Percentiles rank a stretch among this genome's conserved stretches.
Evolutionary conservation across 192 early-diverging fungal species (phyloP).

Genomic region (Physocladia obscura): DNA sequence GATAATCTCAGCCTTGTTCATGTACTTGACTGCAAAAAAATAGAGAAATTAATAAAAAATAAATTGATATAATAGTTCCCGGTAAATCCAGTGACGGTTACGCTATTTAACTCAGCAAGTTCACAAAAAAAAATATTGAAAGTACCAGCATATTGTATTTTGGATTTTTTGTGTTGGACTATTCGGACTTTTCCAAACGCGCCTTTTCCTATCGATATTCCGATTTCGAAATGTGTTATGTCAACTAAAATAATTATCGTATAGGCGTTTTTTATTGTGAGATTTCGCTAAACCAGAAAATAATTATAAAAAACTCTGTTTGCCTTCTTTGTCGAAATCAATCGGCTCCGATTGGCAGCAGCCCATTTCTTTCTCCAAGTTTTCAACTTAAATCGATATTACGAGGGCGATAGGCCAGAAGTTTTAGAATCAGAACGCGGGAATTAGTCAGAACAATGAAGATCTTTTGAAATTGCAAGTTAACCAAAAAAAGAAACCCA

Average conservation of each 20-base stretch:
- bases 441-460: too few species aligned
- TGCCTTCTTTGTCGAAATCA: conserved; percentile 69
- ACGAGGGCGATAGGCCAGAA: too few species aligned
- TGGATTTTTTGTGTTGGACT: neutral
- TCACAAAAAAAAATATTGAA: too few species aligned
- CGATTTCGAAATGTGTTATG: conserved; percentile 85
- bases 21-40: neutral
- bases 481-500: too few species aligned
- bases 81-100: too few species aligned
- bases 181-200: conserved; percentile 86
- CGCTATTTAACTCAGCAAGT: too few species aligned
- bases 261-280: neutral
- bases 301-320: neutral
- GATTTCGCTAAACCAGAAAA: neutral
- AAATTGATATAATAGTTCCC: too few species aligned
- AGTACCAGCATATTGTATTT: conserved; percentile 3
- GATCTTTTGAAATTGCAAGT: too few species aligned
- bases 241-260: too few species aligned
- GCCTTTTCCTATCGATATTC: conserved; percentile 89
- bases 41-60: too few species aligned
- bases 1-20: conserved; percentile 7
- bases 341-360: conserved; percentile 64
- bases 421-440: too few species aligned
- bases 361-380: conserved; percentile 9
- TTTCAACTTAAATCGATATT: too few species aligned